phyloP scores from a whole-genome alignment of 495 filamentous ascomycete genomes.

The Penicillium nucicola region DNA sequence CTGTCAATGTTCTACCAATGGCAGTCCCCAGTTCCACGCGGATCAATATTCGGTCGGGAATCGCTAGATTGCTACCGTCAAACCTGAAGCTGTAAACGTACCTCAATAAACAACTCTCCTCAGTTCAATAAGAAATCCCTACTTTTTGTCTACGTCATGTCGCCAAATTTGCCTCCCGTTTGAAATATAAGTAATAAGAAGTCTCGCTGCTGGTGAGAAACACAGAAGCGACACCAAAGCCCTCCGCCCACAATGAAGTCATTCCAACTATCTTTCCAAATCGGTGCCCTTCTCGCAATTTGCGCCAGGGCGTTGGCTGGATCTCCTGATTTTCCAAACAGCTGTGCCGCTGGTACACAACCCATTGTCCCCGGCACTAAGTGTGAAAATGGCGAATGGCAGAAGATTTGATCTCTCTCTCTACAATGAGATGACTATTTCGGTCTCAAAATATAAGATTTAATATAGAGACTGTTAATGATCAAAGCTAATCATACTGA shows the following conservation, averaged over 20 bases:
- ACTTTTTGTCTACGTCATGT: too few relatives aligned
- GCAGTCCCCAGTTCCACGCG: neutral
- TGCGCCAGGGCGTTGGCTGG: neutral
- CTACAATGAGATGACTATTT: too few relatives aligned
- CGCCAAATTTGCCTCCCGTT: neutral
- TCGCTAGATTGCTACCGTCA: neutral
- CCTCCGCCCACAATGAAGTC: neutral
- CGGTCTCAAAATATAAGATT: too few relatives aligned
- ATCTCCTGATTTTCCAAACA: neutral
- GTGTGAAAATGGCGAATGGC: too few relatives aligned
- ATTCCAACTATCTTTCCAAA: conserved; percentile 3
- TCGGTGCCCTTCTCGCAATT: neutral
- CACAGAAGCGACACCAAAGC: neutral
- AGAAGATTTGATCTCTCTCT: too few relatives aligned
- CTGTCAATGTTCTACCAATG: neutral
- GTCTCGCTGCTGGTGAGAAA: neutral
- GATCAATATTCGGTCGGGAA: neutral
- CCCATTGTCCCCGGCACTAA: too few relatives aligned
- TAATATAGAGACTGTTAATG: too few relatives aligned
- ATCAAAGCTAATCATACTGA: too few relatives aligned
- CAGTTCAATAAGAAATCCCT: neutral
- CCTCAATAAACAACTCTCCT: neutral
- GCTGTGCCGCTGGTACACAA: too few relatives aligned
- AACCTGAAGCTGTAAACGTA: neutral
- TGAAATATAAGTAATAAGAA: neutral